Conservation (phyloP, 1,284 basidiomycete genomes). For the Anthracocystis walkeri region DNA sequence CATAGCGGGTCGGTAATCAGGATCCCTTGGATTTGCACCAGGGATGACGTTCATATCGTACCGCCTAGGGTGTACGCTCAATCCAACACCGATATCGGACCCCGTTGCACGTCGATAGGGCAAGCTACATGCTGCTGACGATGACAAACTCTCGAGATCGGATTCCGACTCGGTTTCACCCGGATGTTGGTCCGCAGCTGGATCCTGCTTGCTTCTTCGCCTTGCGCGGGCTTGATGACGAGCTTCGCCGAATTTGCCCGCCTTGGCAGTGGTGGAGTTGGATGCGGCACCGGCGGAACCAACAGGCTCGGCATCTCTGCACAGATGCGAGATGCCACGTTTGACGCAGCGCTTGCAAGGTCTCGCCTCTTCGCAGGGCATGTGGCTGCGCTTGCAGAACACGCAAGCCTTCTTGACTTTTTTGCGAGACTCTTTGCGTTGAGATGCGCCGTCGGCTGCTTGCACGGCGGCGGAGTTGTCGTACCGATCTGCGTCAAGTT, state of each 20-base stretch:
- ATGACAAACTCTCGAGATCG: conserved; percentile 25
- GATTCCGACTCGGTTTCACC: conserved; percentile 28
- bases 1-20: conserved; percentile 36
- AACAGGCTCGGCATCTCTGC: conserved; percentile 46
- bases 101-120: conserved; percentile 10
- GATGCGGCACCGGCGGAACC: conserved; percentile 17
- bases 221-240: conserved; percentile 17
- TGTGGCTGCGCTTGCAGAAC: conserved; percentile 57
- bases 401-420: conserved; percentile 56
- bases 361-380: conserved; percentile 47
- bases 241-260: conserved; percentile 21
- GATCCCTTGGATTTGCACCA: conserved; percentile 29
- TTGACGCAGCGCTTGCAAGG: conserved; percentile 49
- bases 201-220: conserved; percentile 10
- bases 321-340: conserved; percentile 50
- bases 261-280: neutral
- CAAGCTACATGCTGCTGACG: conserved; percentile 23
- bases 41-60: conserved; percentile 34
- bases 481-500: conserved; percentile 7
- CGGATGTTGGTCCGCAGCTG: neutral
- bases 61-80: neutral
- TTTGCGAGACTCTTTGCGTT: conserved; percentile 42
- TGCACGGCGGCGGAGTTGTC: conserved; percentile 7
- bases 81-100: neutral
- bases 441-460: neutral